These are phyloP conservation scores for Nemania abortiva DNA, from an alignment of 2,329 filamentous ascomycete genomes.

Conservation along the genomic window DNA sequence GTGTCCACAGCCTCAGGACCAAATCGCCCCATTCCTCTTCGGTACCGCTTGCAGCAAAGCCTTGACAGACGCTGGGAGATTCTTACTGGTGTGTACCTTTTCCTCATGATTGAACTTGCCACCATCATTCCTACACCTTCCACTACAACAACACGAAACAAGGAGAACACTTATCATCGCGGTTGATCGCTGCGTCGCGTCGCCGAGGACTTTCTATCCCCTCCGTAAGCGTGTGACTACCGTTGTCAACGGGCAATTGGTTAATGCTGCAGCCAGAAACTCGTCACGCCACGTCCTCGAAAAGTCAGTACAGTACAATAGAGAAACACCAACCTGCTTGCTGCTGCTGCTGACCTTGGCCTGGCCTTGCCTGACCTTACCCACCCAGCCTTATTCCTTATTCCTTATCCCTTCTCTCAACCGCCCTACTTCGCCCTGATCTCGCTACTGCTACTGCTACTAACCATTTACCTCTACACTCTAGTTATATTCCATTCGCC, in stretches of 20 bases:
- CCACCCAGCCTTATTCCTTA: constrained; percentile 21
- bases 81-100: constrained; percentile 38
- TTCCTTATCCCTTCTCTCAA: neutral
- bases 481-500: constrained; percentile 20
- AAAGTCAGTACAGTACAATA: constrained; percentile 35
- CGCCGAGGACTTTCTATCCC: constrained; percentile 35
- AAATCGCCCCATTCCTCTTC: constrained; percentile 39
- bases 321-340: neutral
- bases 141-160: constrained; percentile 36
- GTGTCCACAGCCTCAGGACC: constrained; percentile 32
- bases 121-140: constrained; percentile 38
- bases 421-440: neutral
- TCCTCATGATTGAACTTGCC: constrained; percentile 29
- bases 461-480: no score
- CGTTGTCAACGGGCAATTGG: constrained; percentile 49
- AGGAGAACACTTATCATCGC: constrained; percentile 33
- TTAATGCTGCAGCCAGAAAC: constrained; percentile 43
- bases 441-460: neutral
- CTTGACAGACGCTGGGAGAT: constrained; percentile 31
- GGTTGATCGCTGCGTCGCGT: constrained; percentile 37
- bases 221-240: constrained; percentile 42
- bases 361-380: neutral
- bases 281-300: constrained; percentile 44
- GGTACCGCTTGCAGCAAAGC: constrained; percentile 42
- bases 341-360: constrained; percentile 2